Conservation (phyloP, 1,284 basidiomycete species). For the Apiotrichum veenhuisii region DNA sequence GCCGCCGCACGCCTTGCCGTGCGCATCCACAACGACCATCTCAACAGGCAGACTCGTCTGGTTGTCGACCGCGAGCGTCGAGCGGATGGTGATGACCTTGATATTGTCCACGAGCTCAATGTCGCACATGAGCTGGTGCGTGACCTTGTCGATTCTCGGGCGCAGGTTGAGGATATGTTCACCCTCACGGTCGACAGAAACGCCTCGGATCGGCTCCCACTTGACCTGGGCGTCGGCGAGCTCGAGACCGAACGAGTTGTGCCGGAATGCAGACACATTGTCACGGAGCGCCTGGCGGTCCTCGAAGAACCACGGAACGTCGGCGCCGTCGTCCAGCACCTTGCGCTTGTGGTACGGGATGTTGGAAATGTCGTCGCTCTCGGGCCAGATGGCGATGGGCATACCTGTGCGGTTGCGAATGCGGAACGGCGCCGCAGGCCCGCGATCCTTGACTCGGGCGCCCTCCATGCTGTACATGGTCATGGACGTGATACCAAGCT, state of each 20-base stretch:
- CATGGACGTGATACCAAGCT: conserved; percentile 71
- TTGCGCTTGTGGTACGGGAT: conserved; percentile 34
- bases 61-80: conserved; percentile 91
- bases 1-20: conserved; percentile 73
- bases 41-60: conserved; percentile 89
- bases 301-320: conserved; percentile 93
- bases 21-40: conserved; percentile 80
- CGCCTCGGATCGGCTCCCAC: conserved; percentile 85
- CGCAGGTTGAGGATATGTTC: conserved; percentile 84
- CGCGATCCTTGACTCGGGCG: conserved; percentile 71
- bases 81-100: conserved; percentile 91
- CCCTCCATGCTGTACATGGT: conserved; percentile 71
- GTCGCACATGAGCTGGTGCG: conserved; percentile 83
- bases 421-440: conserved; percentile 87
- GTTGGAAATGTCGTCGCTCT: conserved; percentile 46
- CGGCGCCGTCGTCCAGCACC: conserved; percentile 62
- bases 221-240: conserved; percentile 67
- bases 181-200: conserved; percentile 92
- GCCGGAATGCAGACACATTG: conserved; percentile 71
- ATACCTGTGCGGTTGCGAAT: conserved; percentile 89
- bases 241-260: conserved; percentile 78
- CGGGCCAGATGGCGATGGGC: conserved; percentile 74
- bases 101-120: conserved; percentile 88
- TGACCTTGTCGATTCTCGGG: conserved; percentile 70
- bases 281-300: conserved; percentile 95